Conservation (phyloP, 2,329 filamentous ascomycete genomes). For the Trichoderma endophyticum region DNA sequence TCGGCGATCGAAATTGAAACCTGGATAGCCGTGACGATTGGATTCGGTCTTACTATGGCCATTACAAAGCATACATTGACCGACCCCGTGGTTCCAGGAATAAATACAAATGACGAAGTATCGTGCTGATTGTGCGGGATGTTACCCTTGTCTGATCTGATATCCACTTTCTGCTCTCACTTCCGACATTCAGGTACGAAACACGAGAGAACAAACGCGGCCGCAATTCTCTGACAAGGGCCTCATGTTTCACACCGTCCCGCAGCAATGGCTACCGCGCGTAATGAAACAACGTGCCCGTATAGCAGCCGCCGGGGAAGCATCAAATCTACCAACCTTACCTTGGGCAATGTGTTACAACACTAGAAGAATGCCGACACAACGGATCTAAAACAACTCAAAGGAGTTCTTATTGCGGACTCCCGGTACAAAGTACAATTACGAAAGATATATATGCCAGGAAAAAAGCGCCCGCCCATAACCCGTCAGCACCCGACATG, state of each 20-base stretch:
- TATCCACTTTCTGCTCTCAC: neutral
- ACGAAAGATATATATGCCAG: neutral
- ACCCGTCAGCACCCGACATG: conserved; percentile 1
- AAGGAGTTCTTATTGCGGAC: neutral
- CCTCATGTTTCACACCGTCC: neutral
- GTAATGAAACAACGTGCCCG: neutral
- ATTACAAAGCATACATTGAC: neutral
- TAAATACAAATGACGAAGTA: neutral
- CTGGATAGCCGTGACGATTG: neutral
- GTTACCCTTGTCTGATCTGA: neutral
- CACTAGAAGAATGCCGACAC: neutral
- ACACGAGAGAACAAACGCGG: neutral
- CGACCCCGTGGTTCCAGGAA: neutral
- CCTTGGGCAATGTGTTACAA: neutral
- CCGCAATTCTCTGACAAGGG: neutral
- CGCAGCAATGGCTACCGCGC: neutral
- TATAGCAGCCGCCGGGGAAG: neutral
- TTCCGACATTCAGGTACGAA: neutral
- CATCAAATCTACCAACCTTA: neutral
- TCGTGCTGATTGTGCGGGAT: neutral
- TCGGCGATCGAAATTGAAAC: neutral
- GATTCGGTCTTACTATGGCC: neutral
- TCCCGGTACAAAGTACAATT: neutral
- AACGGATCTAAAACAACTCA: neutral
- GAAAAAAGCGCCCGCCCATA: neutral